Evolutionary conservation across 805 yeast genomes (phyloP).

Genomic region (Sugiyamaella boreocaroliniensis): DNA sequence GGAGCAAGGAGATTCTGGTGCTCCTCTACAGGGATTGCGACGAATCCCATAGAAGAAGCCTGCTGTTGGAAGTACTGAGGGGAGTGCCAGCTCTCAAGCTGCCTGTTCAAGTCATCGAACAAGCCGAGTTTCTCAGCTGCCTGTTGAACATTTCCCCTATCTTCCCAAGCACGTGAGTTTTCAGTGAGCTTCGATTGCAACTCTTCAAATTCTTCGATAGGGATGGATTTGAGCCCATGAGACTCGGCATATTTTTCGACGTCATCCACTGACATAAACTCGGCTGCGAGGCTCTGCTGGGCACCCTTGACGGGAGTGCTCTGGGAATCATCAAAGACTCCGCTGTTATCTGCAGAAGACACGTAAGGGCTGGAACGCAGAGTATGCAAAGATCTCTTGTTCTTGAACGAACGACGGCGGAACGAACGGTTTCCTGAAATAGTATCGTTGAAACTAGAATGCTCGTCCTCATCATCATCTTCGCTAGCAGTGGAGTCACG

Average conservation of each 20-base stretch:
- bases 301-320: constrained; percentile 6
- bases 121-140: constrained; percentile 1
- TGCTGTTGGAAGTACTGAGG: neutral
- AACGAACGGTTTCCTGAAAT: constrained; percentile 4
- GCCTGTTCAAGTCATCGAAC: neutral
- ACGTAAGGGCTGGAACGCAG: constrained; percentile 7
- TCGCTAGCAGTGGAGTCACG: constrained; percentile 6
- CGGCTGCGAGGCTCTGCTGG: constrained; percentile 18
- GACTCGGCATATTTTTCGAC: constrained; percentile 14
- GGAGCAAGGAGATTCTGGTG: constrained; percentile 3
- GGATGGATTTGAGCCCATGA: constrained; percentile 7
- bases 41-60: neutral
- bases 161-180: neutral
- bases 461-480: constrained; percentile 5
- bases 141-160: neutral
- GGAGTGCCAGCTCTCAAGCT: neutral
- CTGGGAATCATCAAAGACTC: constrained; percentile 1
- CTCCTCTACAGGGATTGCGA: constrained; percentile 18
- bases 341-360: constrained; percentile 3
- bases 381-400: constrained; percentile 8
- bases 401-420: constrained; percentile 9
- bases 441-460: constrained; percentile 2
- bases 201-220: constrained; percentile 4
- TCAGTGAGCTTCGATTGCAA: constrained; percentile 6
- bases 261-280: constrained; percentile 24